These are phyloP conservation scores for Picochlorum costavermella DNA, from an alignment of 139 green algal species.

Conservation along the genomic window DNA sequence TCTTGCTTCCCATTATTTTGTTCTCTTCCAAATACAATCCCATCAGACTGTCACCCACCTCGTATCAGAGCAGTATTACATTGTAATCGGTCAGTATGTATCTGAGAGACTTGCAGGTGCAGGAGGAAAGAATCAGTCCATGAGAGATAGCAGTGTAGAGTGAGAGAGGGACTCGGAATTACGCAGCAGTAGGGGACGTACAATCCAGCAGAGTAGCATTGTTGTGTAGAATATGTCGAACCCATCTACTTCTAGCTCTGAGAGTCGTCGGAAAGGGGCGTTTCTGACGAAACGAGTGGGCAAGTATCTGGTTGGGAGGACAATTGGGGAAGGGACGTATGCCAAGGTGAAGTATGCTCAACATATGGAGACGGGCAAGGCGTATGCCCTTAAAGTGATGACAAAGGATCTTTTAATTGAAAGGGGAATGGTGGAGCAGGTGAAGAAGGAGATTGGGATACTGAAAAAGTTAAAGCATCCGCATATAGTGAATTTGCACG, in stretches of 20 bases:
- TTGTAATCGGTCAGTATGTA: too few relatives aligned
- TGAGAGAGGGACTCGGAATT: not conserved
- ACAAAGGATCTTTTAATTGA: slow-evolving; percentile 35
- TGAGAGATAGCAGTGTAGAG: not conserved
- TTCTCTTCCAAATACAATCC: too few relatives aligned
- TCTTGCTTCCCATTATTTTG: too few relatives aligned
- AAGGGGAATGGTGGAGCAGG: slow-evolving; percentile 26
- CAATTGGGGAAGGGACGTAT: slow-evolving; percentile 63
- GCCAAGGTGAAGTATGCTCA: slow-evolving; percentile 62
- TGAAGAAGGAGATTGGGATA: slow-evolving; percentile 61
- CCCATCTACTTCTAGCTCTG: slow-evolving; percentile 5
- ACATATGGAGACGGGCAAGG: slow-evolving; percentile 44
- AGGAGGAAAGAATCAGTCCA: not conserved
- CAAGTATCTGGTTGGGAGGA: slow-evolving; percentile 50
- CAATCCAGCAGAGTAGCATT: not conserved
- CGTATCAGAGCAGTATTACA: too few relatives aligned
- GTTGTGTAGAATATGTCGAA: too few relatives aligned
- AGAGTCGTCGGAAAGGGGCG: not conserved
- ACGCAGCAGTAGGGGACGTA: not conserved
- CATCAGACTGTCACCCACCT: too few relatives aligned
- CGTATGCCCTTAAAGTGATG: slow-evolving; percentile 59
- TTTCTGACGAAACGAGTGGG: slow-evolving; percentile 34
- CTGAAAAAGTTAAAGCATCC: slow-evolving; percentile 52
- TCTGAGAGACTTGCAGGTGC: not conserved
- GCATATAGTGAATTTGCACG: slow-evolving; percentile 56